phyloP scores from a whole-genome alignment of 345 rosid species.

The Draba incana region DNA sequence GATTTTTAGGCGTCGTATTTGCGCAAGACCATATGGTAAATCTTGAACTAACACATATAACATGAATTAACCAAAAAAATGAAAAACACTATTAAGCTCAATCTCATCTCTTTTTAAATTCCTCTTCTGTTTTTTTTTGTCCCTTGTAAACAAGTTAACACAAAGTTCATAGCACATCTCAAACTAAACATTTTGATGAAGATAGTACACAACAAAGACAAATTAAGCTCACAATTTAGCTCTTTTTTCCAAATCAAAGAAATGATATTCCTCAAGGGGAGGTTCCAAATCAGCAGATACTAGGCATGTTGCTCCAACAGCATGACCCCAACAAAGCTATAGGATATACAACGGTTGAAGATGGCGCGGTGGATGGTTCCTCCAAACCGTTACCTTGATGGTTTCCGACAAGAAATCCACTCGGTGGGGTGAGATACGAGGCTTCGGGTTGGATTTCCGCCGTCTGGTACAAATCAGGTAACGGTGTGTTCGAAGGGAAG shows the following conservation, averaged over 20 bases:
- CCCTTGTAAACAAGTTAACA: conserved; percentile 31
- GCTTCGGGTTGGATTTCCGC: conserved; percentile 29
- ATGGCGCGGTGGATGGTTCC: conserved; percentile 18
- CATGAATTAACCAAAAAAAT: background rate
- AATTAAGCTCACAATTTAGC: conserved; percentile 28
- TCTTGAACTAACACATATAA: background rate
- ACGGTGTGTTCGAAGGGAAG: conserved; percentile 62
- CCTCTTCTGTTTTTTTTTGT: background rate
- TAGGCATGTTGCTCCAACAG: conserved; percentile 68
- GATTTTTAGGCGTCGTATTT: background rate
- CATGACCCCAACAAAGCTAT: conserved; percentile 45
- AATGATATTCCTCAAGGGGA: conserved; percentile 18
- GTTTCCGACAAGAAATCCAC: conserved; percentile 23
- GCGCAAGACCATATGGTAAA: background rate
- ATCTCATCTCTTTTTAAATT: conserved; percentile 7
- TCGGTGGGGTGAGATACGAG: conserved; percentile 34
- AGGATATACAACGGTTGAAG: conserved; percentile 38
- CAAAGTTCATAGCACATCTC: conserved; percentile 29
- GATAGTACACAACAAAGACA: conserved; percentile 33
- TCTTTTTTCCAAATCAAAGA: conserved; percentile 15
- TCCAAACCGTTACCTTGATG: conserved; percentile 19
- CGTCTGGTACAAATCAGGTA: conserved; percentile 68
- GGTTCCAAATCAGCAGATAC: conserved; percentile 48
- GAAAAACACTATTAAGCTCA: conserved; percentile 5
- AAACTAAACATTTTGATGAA: conserved; percentile 21